Base-by-base conservation (phyloP, 2,329 filamentous ascomycete species). In the Cordyceps sp. region DNA sequence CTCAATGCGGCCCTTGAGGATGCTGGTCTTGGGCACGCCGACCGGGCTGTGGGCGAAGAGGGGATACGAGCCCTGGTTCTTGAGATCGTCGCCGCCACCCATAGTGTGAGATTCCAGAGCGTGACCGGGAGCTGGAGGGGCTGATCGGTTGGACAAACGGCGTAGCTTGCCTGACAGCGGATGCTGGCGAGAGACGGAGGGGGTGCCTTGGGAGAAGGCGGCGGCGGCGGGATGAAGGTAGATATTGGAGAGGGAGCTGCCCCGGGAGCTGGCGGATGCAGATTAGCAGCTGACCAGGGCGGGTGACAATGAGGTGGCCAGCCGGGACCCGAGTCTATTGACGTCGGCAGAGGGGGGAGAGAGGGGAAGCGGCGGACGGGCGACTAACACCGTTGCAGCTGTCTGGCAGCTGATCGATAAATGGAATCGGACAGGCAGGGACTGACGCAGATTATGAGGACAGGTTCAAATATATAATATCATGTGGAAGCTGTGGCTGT, bases 1-100 rank as follows among this genome's bases (percentile, higher is more conserved):
- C 38, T 69, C 64, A 48, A 96, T 76, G 33, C 88, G 77, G 44
- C 84, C 76, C 47, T 75, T 78, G 59, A 93, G 92, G 55, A 94
- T 84, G 50, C 71, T 73, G 44, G 76, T 67, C 53, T 93, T 94
- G 51, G 79, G 73, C 57, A 90, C 80, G 40, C 83, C 84, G 33
- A 74, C 64, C 15, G 71, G 71, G 36, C 54, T 57, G 20, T 57
- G 48, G 20, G 62, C 66, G 40, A 61, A 61, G 36, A 59, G 40
- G n/a, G 67, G 66, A 39, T 71, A 72, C 39, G 62, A 60, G 51
- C 53, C 51, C 46, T 56, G 47, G 40, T 57, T 55, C 52, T 58
- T 62, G 33, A 48, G 45, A 37, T 59, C 54, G 36, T 48, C 47
- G 34, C 57, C 64, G 43, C 66, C 66, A 44, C 66, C 66, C 66